Conservation (phyloP, 176 grass and related monocot species). For the Rhynchospora breviuscula region DNA sequence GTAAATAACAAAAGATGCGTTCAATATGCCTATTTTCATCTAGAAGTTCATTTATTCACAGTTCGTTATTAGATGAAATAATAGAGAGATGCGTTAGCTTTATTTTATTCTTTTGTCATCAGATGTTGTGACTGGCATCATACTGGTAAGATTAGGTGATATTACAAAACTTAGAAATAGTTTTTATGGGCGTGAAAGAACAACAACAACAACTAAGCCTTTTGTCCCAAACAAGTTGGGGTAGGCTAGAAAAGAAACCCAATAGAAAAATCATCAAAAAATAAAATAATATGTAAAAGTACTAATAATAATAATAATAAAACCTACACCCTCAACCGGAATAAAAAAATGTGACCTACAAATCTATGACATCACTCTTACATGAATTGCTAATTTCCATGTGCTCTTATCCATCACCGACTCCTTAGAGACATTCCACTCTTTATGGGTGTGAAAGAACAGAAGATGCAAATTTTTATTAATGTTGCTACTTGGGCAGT, state of each 20-base stretch:
- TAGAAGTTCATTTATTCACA: neutral
- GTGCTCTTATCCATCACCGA: too few relatives aligned
- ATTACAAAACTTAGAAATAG: neutral
- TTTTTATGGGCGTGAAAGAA: neutral
- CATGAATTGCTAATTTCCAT: too few relatives aligned
- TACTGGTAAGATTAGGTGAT: neutral
- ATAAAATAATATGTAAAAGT: too few relatives aligned
- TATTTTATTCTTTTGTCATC: neutral
- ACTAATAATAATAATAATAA: too few relatives aligned
- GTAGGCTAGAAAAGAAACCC: too few relatives aligned
- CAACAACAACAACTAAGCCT: too few relatives aligned
- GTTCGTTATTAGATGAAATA: neutral
- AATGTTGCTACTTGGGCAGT: conserved; percentile 28
- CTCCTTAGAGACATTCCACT: too few relatives aligned
- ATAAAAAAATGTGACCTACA: too few relatives aligned
- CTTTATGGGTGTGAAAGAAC: neutral
- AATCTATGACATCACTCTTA: too few relatives aligned
- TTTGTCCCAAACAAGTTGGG: too few relatives aligned
- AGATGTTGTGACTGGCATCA: neutral
- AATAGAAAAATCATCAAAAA: too few relatives aligned
- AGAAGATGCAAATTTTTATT: neutral
- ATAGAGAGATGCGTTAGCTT: neutral
- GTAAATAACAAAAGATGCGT: neutral
- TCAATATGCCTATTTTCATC: neutral
- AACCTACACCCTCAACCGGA: too few relatives aligned